Base-by-base conservation (phyloP, 768 basidiomycete species). In the Tulasnella sp. region DNA sequence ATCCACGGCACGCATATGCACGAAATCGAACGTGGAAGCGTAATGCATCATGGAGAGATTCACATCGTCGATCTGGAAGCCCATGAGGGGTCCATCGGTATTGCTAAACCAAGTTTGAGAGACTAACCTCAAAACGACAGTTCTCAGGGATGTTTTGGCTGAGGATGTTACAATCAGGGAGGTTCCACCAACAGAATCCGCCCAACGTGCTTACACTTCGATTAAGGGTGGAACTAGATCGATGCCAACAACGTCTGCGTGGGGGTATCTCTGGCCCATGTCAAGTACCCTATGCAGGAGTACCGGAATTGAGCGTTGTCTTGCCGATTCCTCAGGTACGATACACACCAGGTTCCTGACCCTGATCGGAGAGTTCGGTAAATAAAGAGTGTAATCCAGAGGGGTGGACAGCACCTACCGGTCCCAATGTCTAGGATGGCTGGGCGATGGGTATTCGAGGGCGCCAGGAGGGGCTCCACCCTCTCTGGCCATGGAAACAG, bases 361-460 rank as follows among this genome's bases (percentile, higher is more conserved):
- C 4, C 0, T 48, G 19, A 48, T 48, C 25, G 34, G 17, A n/a
- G 34, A 29, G n/a, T n/a, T n/a, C n/a, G n/a, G n/a, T n/a, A n/a
- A n/a, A 31, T 48, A 25, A 6, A 48, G 4, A 32, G 23, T n/a
- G 12, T 7, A n/a, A n/a, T 14, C n/a, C 46, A 29, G 34, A 29
- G 34, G 27, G n/a, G n/a, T n/a, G n/a, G n/a, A n/a, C 46, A 4
- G 21, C 29, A 48, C 46, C 17, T 19, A 46, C 55, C 55, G 27
- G 55, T 57, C 15, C 55, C 55, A 37, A 57, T 48, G 48, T 57
- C 55, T 4, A 57, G 55, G 36, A 57, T 48, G 6, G 29, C 46
- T 21, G 41, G 55, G 23, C 42, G 45, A 45, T 57, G 48, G 15
- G 42, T 43, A 17, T 23, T 19, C 35, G 5, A 29, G 32, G 55